These are phyloP conservation scores for Zymoseptoria brevis DNA, from an alignment of 2,329 filamentous ascomycete genomes.

Conservation along the genomic window DNA sequence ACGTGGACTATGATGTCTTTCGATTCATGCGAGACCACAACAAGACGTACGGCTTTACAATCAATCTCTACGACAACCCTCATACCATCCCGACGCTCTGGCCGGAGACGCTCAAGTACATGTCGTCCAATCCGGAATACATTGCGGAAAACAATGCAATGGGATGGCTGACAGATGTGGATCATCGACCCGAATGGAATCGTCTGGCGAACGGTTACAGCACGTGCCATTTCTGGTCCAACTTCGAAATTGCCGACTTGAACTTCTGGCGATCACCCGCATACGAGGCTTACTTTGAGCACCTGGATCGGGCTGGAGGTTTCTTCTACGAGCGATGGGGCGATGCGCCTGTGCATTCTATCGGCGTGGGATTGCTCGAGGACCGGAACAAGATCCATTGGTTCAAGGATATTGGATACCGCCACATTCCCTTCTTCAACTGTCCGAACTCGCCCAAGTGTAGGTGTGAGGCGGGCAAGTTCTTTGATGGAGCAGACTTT, in stretches of 20 bases:
- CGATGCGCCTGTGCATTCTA: constrained; percentile 92
- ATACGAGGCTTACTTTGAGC: constrained; percentile 94
- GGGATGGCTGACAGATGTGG: constrained; percentile 75
- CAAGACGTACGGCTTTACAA: constrained; percentile 98
- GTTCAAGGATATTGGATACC: constrained; percentile 99
- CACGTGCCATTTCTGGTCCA: constrained; percentile 98
- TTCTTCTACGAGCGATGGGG: constrained; percentile 99
- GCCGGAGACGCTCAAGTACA: constrained; percentile 91
- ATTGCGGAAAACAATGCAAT: constrained; percentile 77
- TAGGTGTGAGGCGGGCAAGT: constrained; percentile 75
- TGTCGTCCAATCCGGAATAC: constrained; percentile 68
- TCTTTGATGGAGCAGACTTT: constrained; percentile 82
- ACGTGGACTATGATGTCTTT: constrained; percentile 97
- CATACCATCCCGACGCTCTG: constrained; percentile 79
- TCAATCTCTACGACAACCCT: constrained; percentile 90
- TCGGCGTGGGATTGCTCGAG: constrained; percentile 85
- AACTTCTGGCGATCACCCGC: constrained; percentile 82
- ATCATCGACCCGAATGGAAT: constrained; percentile 70
- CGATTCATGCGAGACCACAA: constrained; percentile 97
- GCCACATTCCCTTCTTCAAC: constrained; percentile 98
- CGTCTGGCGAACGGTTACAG: constrained; percentile 82
- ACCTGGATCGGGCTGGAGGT: constrained; percentile 84
- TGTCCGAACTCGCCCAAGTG: constrained; percentile 96
- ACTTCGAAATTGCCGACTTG: constrained; percentile 94
- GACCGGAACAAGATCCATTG: constrained; percentile 78